Base-by-base conservation (phyloP, 805 yeast species). In the Kuraishia piskuri region DNA sequence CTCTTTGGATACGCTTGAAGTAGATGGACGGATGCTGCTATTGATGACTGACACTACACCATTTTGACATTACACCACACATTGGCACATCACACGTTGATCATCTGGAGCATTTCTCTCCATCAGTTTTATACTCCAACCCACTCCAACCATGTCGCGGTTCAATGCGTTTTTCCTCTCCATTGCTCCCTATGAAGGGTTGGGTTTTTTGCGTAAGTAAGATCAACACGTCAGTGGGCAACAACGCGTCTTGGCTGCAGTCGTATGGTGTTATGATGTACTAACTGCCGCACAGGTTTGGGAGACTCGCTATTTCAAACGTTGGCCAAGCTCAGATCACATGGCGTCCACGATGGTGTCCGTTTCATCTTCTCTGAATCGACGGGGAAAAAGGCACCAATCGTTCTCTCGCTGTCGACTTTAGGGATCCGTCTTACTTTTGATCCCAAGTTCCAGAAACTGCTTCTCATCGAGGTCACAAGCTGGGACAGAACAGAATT, bases 401-500 rank as follows among this genome's bases (percentile, higher is more conserved):
- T 58, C 9, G 57, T 60, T 2, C 50, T 68, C 7, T 60, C 60
- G 24, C 44, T 66, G 47, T 54, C 52, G n/a, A 59, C 55, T 36
- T 53, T 54, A 17, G 57, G 57, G 12, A 56, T 65, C 19, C 61
- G 60, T 23, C 52, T 68, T 8, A 54, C 63, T 2, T 68, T 65
- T 58, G 70, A 67, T 22, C 53, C 63, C 0, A 44, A 40, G 19
- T 53, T 54, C 24, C 71, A 68, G 45, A 58, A 52, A 46, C 55
- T 68, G 22, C 22, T 66, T 2, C 44, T 66, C 2, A 64, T 68
- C 47, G 68, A 68, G 49, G 52, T 65, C 5, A 56, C 48, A 14
- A 26, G n/a, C 25, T 51, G 52, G 52, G 48, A 46, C 20, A 60
- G 52, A 8, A 50, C 54, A 22, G 58, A 51, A 20, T 58, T 51